A percentile compares a stretch with the other conserved stretches of the same genome.
phyloP scores from a whole-genome alignment of 2,329 filamentous ascomycete species.

The Grosmannia huntii region DNA sequence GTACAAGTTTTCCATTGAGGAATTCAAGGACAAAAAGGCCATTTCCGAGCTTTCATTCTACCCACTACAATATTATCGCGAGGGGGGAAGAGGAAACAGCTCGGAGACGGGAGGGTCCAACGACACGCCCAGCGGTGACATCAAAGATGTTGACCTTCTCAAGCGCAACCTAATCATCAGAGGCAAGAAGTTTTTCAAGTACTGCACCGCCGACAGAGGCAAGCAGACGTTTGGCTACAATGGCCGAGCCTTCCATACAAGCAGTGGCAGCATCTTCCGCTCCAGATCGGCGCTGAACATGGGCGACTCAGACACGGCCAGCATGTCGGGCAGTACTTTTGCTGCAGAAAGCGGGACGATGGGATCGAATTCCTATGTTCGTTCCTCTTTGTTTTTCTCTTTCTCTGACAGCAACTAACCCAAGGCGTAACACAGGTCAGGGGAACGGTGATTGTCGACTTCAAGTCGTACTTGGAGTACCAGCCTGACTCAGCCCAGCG shows the following conservation, averaged over 20 bases:
- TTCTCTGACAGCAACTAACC: too few species aligned
- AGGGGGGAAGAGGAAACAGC: background rate
- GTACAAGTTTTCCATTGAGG: background rate
- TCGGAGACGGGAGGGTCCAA: too few species aligned
- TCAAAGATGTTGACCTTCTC: background rate
- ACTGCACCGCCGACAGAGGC: background rate
- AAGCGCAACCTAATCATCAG: background rate
- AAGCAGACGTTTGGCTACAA: background rate
- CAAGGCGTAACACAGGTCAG: background rate
- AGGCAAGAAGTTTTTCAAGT: background rate
- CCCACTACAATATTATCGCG: background rate
- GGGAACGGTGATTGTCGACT: background rate
- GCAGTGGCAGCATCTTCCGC: background rate
- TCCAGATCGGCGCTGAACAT: background rate
- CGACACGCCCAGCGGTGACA: too few species aligned
- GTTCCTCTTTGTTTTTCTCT: too few species aligned
- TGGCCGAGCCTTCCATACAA: background rate
- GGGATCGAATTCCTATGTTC: too few species aligned
- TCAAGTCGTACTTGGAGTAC: background rate
- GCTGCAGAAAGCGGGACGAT: too few species aligned
- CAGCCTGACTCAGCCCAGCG: background rate
- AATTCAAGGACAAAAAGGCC: background rate
- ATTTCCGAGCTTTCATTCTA: background rate
- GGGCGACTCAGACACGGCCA: background rate
- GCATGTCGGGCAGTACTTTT: too few species aligned